Conservation (phyloP, 2,329 filamentous ascomycete species). For the Colletotrichum eremochloae region DNA sequence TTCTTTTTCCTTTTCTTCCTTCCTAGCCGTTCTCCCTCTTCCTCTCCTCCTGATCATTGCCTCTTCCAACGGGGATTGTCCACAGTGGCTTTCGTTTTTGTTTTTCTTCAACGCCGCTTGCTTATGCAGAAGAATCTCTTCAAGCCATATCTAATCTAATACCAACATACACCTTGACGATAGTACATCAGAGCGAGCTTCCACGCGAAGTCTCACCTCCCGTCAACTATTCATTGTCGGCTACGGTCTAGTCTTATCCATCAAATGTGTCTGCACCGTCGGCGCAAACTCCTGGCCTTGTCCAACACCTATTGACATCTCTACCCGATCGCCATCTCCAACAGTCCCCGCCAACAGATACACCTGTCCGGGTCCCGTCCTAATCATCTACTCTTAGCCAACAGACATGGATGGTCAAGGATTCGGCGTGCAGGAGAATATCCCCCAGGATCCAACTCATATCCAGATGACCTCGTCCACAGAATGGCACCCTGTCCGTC, state of each 20-base stretch:
- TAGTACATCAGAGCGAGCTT: not conserved
- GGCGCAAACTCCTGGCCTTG: not conserved
- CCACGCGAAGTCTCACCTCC: not conserved
- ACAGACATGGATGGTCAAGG: constrained; percentile 22
- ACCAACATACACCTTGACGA: not conserved
- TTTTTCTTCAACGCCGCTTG: constrained; percentile 2
- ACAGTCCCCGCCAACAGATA: no score
- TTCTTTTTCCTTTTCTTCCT: constrained; percentile 9
- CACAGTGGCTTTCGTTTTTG: not conserved
- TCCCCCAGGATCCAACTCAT: not conserved
- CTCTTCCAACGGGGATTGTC: not conserved
- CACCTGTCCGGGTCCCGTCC: not conserved
- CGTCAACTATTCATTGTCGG: not conserved
- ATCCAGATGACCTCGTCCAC: constrained; percentile 33
- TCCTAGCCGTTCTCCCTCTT: not conserved
- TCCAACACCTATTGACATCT: constrained; percentile 1
- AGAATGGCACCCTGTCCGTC: constrained; percentile 26
- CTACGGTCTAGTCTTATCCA: not conserved
- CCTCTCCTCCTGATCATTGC: constrained; percentile 5
- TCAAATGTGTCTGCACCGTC: not conserved
- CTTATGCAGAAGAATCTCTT: not conserved
- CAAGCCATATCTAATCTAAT: not conserved
- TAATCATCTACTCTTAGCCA: not conserved
- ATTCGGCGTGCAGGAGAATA: constrained; percentile 20
- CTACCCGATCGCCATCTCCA: not conserved